Conservation (phyloP, 2,329 filamentous ascomycete genomes). For the Myriosclerotinia duriaeana region DNA sequence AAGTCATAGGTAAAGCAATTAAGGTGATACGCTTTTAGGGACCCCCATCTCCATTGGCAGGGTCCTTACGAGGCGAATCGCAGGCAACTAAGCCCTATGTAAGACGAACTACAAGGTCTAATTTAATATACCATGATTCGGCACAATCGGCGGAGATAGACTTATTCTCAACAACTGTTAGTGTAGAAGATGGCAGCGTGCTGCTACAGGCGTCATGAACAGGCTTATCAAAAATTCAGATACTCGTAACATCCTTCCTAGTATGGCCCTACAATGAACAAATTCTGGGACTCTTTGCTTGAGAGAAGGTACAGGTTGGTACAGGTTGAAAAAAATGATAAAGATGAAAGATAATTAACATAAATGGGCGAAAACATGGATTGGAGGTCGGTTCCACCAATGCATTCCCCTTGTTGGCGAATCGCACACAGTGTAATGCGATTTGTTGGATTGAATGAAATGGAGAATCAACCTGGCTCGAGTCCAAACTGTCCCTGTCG, state of each 20-base stretch:
- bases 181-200: too few relatives aligned
- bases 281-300: background rate
- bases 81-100: background rate
- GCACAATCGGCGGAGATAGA: background rate
- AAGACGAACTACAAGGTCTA: background rate
- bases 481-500: background rate
- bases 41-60: background rate
- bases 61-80: background rate
- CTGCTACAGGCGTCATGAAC: too few relatives aligned
- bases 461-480: background rate
- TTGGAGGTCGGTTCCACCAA: background rate
- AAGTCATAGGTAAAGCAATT: background rate
- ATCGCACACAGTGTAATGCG: background rate
- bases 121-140: background rate
- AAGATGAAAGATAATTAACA: background rate
- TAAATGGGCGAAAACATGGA: background rate
- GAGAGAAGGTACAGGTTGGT: background rate
- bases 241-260: background rate
- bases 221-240: background rate
- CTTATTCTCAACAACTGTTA: background rate
- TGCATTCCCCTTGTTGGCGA: background rate
- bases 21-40: background rate
- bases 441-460: constrained; percentile 1
- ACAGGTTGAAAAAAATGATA: background rate
- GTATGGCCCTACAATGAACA: background rate